Evolutionary conservation across 164 flowering plant genomes (phyloP).

Genomic region (Euptelea pleiosperma): DNA sequence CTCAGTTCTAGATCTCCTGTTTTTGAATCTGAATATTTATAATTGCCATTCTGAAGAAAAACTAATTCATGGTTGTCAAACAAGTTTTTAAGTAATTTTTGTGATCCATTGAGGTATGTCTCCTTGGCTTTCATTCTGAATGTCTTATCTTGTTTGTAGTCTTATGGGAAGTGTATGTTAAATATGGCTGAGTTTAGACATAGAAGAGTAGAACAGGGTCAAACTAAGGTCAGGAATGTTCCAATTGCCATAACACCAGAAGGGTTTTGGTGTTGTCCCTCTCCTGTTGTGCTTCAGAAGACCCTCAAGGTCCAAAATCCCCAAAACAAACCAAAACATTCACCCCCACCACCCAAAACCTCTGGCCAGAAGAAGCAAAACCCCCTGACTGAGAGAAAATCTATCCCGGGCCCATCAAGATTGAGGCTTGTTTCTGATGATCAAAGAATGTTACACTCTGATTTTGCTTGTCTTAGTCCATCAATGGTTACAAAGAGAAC

Average conservation of each 20-base stretch:
- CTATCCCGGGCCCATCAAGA: slow-evolving; percentile 35
- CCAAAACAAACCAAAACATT: slow-evolving; percentile 50
- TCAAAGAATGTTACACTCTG: slow-evolving; percentile 30
- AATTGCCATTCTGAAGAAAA: background rate
- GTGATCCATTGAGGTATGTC: background rate
- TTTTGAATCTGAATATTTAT: background rate
- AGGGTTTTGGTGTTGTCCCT: slow-evolving; percentile 99
- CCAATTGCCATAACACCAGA: slow-evolving; percentile 99
- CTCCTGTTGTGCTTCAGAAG: slow-evolving; percentile 84
- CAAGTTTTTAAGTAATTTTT: background rate
- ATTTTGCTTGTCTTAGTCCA: slow-evolving; percentile 26
- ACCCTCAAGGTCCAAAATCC: slow-evolving; percentile 58
- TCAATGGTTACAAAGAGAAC: slow-evolving; percentile 43
- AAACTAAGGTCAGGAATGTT: slow-evolving; percentile 75
- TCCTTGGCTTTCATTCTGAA: background rate
- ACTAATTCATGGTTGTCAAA: background rate
- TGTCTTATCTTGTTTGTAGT: background rate
- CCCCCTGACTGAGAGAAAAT: slow-evolving; percentile 40
- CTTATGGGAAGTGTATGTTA: slow-evolving; percentile 7
- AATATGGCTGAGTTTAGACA: slow-evolving; percentile 76
- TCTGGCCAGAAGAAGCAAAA: slow-evolving; percentile 46
- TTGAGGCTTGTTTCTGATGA: slow-evolving; percentile 37
- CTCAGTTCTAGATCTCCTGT: slow-evolving; percentile 9
- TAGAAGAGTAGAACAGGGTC: slow-evolving; percentile 62
- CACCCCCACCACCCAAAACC: slow-evolving; percentile 46